phyloP scores from a whole-genome alignment of 495 filamentous ascomycete genomes.

The Cudoniella acicularis region DNA sequence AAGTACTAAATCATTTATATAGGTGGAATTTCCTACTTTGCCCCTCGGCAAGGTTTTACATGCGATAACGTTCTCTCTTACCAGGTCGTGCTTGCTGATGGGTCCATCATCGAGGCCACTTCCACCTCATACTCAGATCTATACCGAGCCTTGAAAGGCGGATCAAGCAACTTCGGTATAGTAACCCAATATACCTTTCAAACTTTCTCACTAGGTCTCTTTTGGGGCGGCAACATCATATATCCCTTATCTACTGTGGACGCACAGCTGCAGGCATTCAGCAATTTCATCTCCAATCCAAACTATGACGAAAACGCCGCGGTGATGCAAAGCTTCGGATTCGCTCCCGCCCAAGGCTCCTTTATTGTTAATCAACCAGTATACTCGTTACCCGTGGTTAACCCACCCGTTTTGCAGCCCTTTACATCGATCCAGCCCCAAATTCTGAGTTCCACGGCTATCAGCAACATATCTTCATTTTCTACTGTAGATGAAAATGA shows the following conservation, averaged over 20 bases:
- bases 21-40: slow-evolving; percentile 42
- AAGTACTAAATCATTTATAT: too few relatives aligned
- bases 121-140: slow-evolving; percentile 39
- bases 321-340: slow-evolving; percentile 36
- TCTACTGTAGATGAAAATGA: not conserved
- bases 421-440: not conserved
- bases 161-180: slow-evolving; percentile 51
- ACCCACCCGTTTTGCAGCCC: slow-evolving; percentile 18
- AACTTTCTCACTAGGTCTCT: slow-evolving; percentile 39
- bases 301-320: slow-evolving; percentile 40
- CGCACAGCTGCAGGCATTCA: slow-evolving; percentile 31
- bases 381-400: slow-evolving; percentile 21
- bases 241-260: slow-evolving; percentile 1
- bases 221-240: slow-evolving; percentile 36
- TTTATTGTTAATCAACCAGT: not conserved
- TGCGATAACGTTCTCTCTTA: slow-evolving; percentile 46
- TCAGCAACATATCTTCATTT: not conserved
- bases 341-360: slow-evolving; percentile 14
- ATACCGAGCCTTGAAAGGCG: slow-evolving; percentile 52
- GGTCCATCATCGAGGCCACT: slow-evolving; percentile 46
- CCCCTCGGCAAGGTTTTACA: slow-evolving; percentile 38
- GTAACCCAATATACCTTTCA: slow-evolving; percentile 46
- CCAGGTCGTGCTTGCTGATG: slow-evolving; percentile 49
- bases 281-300: slow-evolving; percentile 33
- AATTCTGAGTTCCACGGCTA: not conserved